A percentile compares a stretch with the other conserved stretches of the same genome.
These are phyloP conservation scores for Tetraselmis striata DNA, from an alignment of 139 green algal species.

Conservation along the genomic window DNA sequence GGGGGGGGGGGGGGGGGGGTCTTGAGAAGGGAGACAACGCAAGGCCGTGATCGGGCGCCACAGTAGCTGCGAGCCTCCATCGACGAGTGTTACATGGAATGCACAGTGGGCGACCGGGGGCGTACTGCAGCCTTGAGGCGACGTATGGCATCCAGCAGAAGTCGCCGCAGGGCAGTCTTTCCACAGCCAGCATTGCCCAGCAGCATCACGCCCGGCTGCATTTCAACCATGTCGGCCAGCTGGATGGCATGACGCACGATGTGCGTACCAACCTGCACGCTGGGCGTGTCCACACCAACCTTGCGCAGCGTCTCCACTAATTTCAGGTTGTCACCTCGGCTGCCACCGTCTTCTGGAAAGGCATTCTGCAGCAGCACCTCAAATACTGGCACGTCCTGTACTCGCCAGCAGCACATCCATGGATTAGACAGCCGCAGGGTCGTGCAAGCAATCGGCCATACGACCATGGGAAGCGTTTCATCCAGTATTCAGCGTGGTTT, in stretches of 20 bases:
- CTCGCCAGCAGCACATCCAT: too few relatives aligned
- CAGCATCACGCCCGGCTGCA: neutral
- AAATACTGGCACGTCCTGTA: conserved; percentile 25
- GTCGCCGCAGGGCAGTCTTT: neutral
- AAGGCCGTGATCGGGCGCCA: too few relatives aligned
- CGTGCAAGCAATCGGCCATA: too few relatives aligned
- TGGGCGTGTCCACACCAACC: neutral
- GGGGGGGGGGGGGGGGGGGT: too few relatives aligned
- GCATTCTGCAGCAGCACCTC: conserved; percentile 11
- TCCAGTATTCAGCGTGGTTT: too few relatives aligned
- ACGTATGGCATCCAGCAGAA: neutral
- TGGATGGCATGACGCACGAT: neutral
- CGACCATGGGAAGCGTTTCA: too few relatives aligned
- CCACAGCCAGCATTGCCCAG: neutral
- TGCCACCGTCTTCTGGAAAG: conserved; percentile 22
- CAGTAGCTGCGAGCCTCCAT: too few relatives aligned
- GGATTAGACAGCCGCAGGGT: too few relatives aligned
- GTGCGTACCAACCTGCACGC: neutral
- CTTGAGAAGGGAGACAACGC: too few relatives aligned
- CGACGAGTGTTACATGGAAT: too few relatives aligned
- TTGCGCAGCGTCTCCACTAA: neutral
- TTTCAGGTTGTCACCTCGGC: neutral
- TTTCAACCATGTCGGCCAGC: neutral
- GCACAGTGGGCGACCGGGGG: too few relatives aligned
- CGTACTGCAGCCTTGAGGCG: neutral